Percentiles rank a stretch among this genome's conserved stretches.
Evolutionary conservation across 1,284 basidiomycete genomes (phyloP).

Genomic region (Rhodotorula mucilaginosa): DNA sequence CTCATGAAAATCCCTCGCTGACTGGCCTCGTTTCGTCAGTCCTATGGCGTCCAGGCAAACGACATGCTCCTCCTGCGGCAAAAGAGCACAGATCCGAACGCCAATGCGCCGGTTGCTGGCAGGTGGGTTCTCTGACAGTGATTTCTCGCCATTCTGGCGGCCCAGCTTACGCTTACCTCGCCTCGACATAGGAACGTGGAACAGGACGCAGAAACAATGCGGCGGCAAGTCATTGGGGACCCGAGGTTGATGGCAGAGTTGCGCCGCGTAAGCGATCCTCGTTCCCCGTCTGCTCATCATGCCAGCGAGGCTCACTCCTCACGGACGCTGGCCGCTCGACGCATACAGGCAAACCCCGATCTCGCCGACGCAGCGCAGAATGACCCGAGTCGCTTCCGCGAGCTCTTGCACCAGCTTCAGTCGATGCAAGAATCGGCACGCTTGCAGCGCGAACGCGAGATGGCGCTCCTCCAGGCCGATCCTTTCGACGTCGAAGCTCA

Average conservation of each 20-base stretch:
- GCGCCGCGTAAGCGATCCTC: slow-evolving; percentile 56
- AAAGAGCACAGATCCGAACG: slow-evolving; percentile 49
- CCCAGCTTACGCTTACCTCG: background rate
- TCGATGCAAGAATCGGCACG: slow-evolving; percentile 42
- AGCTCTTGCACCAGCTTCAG: slow-evolving; percentile 52
- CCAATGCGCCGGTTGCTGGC: slow-evolving; percentile 54
- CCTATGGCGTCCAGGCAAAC: slow-evolving; percentile 61
- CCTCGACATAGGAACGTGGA: slow-evolving; percentile 24
- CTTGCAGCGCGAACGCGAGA: slow-evolving; percentile 60
- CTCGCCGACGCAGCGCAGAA: slow-evolving; percentile 68
- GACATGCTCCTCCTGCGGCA: slow-evolving; percentile 67
- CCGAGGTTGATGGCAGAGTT: slow-evolving; percentile 74
- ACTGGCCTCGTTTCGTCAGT: slow-evolving; percentile 10
- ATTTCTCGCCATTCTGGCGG: background rate
- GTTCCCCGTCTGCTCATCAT: slow-evolving; percentile 21
- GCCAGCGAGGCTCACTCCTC: background rate
- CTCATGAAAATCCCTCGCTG: too few relatives aligned
- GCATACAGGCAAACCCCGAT: slow-evolving; percentile 68
- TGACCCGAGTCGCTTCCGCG: slow-evolving; percentile 69
- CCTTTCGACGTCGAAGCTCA: slow-evolving; percentile 75
- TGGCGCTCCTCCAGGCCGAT: slow-evolving; percentile 31
- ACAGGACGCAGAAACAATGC: slow-evolving; percentile 83
- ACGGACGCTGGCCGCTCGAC: background rate
- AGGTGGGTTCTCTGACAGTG: slow-evolving; percentile 54
- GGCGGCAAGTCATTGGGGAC: slow-evolving; percentile 80